Evolutionary conservation across 495 filamentous ascomycete genomes (phyloP), one percentile per base, ranked within the genome.

Genomic region (Daldinia bambusicola): DNA sequence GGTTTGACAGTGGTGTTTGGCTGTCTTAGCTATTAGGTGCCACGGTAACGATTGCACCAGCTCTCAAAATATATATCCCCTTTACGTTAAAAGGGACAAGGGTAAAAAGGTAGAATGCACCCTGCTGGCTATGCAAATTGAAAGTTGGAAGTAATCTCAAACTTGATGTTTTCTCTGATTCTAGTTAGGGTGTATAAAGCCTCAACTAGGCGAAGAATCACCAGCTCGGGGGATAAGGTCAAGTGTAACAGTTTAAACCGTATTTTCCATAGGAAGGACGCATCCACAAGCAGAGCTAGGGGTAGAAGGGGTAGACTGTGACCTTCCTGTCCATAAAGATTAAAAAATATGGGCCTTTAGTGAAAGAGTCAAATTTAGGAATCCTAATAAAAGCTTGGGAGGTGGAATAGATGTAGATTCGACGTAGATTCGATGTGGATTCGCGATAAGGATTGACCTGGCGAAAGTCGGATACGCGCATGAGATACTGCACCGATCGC

Each of bases 1-100:
- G 55, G 22, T 64, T 52, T n/a, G 31, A 55, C 43, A 55, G 50
- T 31, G 4, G 26, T 66, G 55, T 51, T 55, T n/a, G 50, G 20
- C 37, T 63, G 40, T 63, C 55, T 56, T 45, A 48, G 48, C 41
- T 48, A 52, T 55, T n/a, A 51, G 18, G 38, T 51, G 51, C 50
- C 30, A 48, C 45, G 41, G 56, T 7, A 48, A 55, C 26, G 18
- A 26, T 51, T 26, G 32, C 14, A 32, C 26, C 12, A 36, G 50
- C 56, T 60, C 48, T 50, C 36, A 43, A 43, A 18, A 50, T 61
- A 32, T 16, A 20, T 14, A 45, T 20, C 16, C 16, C 18, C 16
- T 45, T 45, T 45, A 48, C 30, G 32, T 55, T 18, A 2, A 18
- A 22, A 50, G 38, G 31, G 22, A 61, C 12, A 26, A 26, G 12